These are phyloP conservation scores for Verticillium zaregamsianum DNA, from an alignment of 2,329 filamentous ascomycete genomes.

Conservation along the genomic window DNA sequence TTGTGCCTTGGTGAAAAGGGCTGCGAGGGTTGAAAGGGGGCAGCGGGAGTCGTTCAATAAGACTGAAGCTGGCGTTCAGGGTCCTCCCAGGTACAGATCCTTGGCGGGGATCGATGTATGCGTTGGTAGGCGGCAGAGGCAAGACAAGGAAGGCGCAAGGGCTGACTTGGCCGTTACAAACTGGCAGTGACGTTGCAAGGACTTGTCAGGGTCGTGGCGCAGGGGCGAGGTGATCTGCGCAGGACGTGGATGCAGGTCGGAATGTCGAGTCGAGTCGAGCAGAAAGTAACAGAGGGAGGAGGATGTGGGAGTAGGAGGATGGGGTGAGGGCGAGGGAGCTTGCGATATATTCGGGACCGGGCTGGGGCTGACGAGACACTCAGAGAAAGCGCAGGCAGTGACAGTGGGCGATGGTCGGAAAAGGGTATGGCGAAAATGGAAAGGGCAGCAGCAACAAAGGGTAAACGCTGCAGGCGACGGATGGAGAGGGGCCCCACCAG, in stretches of 20 bases:
- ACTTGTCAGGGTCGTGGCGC: background rate
- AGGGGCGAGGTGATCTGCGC: background rate
- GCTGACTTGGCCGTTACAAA: background rate
- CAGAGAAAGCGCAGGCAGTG: background rate
- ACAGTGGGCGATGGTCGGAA: background rate
- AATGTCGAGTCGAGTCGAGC: background rate
- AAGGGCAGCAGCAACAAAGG: background rate
- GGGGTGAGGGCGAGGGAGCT: background rate
- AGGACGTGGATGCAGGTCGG: background rate
- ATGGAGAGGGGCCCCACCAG: background rate
- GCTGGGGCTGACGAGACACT: background rate
- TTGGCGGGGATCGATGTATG: background rate
- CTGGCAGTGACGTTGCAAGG: background rate
- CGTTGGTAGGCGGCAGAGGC: background rate
- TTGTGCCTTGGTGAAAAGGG: constrained; percentile 1
- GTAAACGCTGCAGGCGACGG: background rate
- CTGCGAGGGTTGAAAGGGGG: background rate
- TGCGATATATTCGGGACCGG: background rate
- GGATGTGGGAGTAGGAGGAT: background rate
- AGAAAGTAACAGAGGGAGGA: background rate
- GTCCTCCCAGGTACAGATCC: constrained; percentile 1
- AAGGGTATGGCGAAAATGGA: background rate
- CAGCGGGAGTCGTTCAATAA: background rate
- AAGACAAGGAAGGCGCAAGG: background rate
- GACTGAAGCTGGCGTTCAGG: constrained; percentile 1